Evolutionary conservation across 2,329 filamentous ascomycete species (phyloP), one percentile per base, ranked within the genome.

Genomic region (Thelonectria rubi): DNA sequence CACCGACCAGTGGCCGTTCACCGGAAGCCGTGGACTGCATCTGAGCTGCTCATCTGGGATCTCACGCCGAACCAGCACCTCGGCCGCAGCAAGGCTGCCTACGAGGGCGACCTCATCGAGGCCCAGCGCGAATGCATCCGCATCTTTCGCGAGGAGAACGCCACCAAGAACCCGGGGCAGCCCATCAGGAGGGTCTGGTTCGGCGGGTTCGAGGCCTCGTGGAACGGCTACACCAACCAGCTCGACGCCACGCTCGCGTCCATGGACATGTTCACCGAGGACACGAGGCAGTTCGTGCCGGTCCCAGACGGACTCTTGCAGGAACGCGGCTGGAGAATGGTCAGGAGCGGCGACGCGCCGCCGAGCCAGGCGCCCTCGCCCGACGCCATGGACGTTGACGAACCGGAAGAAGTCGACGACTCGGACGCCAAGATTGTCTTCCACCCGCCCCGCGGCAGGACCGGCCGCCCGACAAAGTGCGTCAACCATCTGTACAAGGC

Each of bases 21-120:
- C 57, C 14, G 9, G 1, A 70, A 55, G 20, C 65, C 71, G 1
- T 80, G 75, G 69, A 64, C 2, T 0, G 52, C 55, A 2, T 76
- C 78, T 2, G 84, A 88, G 65, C 66, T 88, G 12, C 74, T 88
- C 6, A 83, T 88, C 40, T 87, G 84, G 84, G 86, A 88, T 63
- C 58, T 75, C 2, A 65, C 71, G 1, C 74, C 76, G 8, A 65
- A 61, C 1, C 64, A 71, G 1, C 74, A 69, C 24, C 70, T 74
- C 7, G 60, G 65, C 0, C 52, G 58, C 0, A 59, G 63, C 14
- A 45, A 64, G 5, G 5, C 53, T 2, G 43, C 75, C 1, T 69
- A 66, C 1, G 72, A 78, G 53, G 65, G 66, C 1, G 76, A 80
- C 14, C 75, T 88, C 3, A 74, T 77, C 2, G 70, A 76, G 18